A percentile compares a stretch with the other conserved stretches of the same genome.
Conservation (phyloP, 2,329 filamentous ascomycete species). For the Colletotrichum viniferum region DNA sequence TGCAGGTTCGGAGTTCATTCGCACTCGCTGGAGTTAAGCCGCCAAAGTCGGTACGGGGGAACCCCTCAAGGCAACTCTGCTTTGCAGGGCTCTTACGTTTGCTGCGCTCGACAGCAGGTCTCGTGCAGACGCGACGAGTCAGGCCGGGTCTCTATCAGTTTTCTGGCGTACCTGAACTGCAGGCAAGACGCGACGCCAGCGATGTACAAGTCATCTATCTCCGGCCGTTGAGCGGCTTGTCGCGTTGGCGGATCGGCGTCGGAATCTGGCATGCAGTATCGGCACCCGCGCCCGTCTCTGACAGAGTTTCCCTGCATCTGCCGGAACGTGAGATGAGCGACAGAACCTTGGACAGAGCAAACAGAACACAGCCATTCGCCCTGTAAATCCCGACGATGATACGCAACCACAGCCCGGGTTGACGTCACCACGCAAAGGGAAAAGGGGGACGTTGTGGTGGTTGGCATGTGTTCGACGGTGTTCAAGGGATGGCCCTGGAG, state of each 20-base stretch:
- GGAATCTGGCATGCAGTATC: not conserved
- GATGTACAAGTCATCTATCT: not conserved
- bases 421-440: slow-evolving; percentile 4
- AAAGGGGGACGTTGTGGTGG: not conserved
- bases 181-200: not conserved
- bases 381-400: not conserved
- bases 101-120: not conserved
- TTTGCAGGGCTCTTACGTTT: not conserved
- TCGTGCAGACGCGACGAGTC: not conserved
- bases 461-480: not conserved
- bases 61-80: not conserved
- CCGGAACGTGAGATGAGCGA: not conserved
- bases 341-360: not conserved
- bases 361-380: not conserved
- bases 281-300: not conserved
- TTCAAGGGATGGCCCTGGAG: not conserved
- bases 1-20: not conserved
- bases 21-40: not conserved
- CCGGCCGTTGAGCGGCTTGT: not conserved
- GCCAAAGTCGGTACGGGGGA: not conserved
- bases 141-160: not conserved
- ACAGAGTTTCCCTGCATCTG: not conserved
- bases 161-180: not conserved
- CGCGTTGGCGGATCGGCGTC: not conserved
- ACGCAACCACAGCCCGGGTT: not conserved